A percentile compares a stretch with the other conserved stretches of the same genome.
These are phyloP conservation scores for Cyberlindnera xylosilytica DNA, from an alignment of 805 yeast genomes.

Conservation along the genomic window DNA sequence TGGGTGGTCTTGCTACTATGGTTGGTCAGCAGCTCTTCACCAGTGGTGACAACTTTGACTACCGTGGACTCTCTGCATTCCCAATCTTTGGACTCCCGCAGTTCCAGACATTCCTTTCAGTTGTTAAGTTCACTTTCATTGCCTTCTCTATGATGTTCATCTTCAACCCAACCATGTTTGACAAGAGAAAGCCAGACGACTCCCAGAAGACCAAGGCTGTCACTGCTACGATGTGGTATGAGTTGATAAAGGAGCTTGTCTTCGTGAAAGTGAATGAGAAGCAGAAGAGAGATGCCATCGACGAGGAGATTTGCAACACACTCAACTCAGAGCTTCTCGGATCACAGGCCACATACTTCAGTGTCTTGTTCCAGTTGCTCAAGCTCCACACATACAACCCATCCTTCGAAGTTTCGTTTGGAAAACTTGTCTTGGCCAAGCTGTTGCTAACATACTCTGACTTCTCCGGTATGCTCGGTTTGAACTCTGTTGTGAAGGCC, in stretches of 20 bases:
- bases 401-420: conserved; percentile 26
- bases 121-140: conserved; percentile 28
- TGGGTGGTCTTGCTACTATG: conserved; percentile 50
- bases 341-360: conserved; percentile 3
- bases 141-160: conserved; percentile 22
- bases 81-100: conserved; percentile 34
- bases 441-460: conserved; percentile 22
- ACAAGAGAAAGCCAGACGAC: not conserved
- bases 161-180: conserved; percentile 19
- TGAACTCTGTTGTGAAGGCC: conserved; percentile 15
- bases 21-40: conserved; percentile 34
- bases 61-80: conserved; percentile 42
- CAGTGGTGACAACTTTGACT: conserved; percentile 33
- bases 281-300: conserved; percentile 14
- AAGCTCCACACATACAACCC: conserved; percentile 21
- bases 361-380: conserved; percentile 15
- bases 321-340: conserved; percentile 19
- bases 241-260: conserved; percentile 23
- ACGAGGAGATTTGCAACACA: conserved; percentile 16
- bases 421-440: conserved; percentile 23
- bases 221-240: conserved; percentile 22
- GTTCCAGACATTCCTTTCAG: conserved; percentile 25
- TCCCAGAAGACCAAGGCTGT: conserved; percentile 5
- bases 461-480: conserved; percentile 14
- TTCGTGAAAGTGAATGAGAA: conserved; percentile 22